Evolutionary conservation across 176 grass and related monocot species (phyloP).

Genomic region (Stipa capillata): DNA sequence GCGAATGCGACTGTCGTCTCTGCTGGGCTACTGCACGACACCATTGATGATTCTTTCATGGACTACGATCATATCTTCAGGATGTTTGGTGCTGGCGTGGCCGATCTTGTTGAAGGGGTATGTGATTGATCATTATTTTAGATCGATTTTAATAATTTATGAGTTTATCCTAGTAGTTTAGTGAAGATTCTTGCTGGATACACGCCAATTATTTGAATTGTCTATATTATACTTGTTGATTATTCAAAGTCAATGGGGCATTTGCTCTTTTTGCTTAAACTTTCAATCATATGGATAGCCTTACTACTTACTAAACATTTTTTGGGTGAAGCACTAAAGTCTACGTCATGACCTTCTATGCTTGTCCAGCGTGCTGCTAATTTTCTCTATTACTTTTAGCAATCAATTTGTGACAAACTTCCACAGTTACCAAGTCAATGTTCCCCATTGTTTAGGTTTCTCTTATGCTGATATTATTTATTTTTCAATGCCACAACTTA

Average conservation of each 20-base stretch:
- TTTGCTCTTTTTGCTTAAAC: no score
- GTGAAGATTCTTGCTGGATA: background rate
- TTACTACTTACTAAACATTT: background rate
- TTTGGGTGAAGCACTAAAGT: background rate
- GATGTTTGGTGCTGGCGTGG: slow-evolving; percentile 61
- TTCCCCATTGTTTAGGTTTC: background rate
- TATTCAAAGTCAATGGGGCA: no score
- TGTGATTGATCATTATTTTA: slow-evolving; percentile 7
- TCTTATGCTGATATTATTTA: background rate
- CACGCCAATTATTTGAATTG: background rate
- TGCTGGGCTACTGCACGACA: slow-evolving; percentile 72
- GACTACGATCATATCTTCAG: slow-evolving; percentile 55
- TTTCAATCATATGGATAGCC: background rate
- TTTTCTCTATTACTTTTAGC: slow-evolving; percentile 7
- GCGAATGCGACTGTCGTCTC: slow-evolving; percentile 51
- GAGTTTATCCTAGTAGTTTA: background rate
- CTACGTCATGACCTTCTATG: background rate
- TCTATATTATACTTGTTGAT: background rate
- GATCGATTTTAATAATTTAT: background rate
- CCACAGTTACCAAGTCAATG: background rate
- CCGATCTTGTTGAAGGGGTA: slow-evolving; percentile 90
- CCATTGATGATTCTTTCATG: slow-evolving; percentile 77
- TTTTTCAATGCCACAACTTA: background rate
- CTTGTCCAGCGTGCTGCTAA: background rate
- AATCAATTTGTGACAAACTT: background rate